Evolutionary conservation across 2,329 filamentous ascomycete genomes (phyloP).

Genomic region (Talaromyces sp.): DNA sequence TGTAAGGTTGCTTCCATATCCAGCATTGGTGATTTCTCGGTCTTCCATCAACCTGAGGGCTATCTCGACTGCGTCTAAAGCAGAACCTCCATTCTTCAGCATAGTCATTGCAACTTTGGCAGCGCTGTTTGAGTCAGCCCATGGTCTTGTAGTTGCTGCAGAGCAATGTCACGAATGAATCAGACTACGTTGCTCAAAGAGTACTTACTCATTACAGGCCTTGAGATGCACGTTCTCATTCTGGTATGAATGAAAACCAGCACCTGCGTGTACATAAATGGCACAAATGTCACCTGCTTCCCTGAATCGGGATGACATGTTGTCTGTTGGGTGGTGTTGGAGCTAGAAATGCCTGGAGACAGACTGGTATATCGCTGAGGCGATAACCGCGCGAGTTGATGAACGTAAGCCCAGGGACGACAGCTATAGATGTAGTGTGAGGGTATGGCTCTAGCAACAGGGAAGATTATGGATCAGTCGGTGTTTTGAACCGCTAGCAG

Average conservation of each 20-base stretch:
- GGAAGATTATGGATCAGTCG: neutral
- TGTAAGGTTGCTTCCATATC: conserved; percentile 90
- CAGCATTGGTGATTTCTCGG: conserved; percentile 92
- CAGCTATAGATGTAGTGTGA: neutral
- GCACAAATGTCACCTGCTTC: conserved; percentile 57
- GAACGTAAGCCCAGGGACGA: neutral
- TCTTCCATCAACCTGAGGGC: conserved; percentile 87
- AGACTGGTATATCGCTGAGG: neutral
- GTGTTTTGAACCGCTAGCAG: neutral
- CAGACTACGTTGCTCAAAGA: neutral
- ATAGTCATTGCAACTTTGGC: conserved; percentile 79
- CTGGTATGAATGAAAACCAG: conserved; percentile 83
- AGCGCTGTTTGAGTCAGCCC: conserved; percentile 55
- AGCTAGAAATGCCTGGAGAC: neutral
- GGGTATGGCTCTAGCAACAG: neutral
- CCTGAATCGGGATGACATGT: conserved; percentile 29
- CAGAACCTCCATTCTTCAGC: conserved; percentile 71
- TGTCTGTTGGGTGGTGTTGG: neutral
- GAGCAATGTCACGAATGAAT: neutral
- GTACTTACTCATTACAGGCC: conserved; percentile 79
- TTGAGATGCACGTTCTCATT: conserved; percentile 82
- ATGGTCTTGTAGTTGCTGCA: neutral
- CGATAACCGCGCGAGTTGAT: neutral
- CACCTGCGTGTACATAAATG: conserved; percentile 93
- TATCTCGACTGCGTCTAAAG: conserved; percentile 84